Evolutionary conservation across 176 grass and related monocot species (phyloP).

Genomic region (Otatea glauca): DNA sequence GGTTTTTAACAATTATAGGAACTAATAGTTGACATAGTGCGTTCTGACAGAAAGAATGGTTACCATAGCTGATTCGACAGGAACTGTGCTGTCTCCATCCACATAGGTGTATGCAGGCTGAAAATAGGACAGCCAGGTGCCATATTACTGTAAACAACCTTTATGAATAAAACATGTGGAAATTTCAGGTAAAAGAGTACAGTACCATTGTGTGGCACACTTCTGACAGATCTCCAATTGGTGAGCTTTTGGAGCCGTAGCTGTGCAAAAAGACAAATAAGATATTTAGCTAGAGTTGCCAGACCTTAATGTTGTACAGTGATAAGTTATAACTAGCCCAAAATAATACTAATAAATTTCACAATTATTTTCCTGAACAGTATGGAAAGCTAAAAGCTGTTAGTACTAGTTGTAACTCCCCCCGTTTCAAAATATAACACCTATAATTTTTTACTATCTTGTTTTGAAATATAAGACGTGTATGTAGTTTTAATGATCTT

Average conservation of each 20-base stretch:
- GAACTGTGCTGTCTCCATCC: constrained; percentile 94
- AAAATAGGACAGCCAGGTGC: constrained; percentile 40
- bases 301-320: not conserved
- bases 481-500: too few species aligned
- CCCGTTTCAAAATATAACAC: too few species aligned
- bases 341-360: constrained; percentile 29
- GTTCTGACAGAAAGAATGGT: not conserved
- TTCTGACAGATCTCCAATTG: constrained; percentile 80
- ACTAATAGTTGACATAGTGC: not conserved
- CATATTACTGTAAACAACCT: constrained; percentile 35
- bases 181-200: constrained; percentile 26
- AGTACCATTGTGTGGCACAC: constrained; percentile 81
- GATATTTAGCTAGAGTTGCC: constrained; percentile 1
- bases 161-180: constrained; percentile 32
- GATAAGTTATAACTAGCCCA: not conserved
- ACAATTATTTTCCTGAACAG: not conserved
- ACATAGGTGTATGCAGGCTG: constrained; percentile 85
- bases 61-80: constrained; percentile 80
- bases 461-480: too few species aligned
- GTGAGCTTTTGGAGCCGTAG: constrained; percentile 91
- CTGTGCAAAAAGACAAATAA: constrained; percentile 44
- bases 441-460: too few species aligned
- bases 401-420: not conserved
- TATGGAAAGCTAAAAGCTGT: not conserved
- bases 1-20: not conserved